Base-by-base conservation (phyloP, 1,284 basidiomycete species). In the Fomitopsis palustris region DNA sequence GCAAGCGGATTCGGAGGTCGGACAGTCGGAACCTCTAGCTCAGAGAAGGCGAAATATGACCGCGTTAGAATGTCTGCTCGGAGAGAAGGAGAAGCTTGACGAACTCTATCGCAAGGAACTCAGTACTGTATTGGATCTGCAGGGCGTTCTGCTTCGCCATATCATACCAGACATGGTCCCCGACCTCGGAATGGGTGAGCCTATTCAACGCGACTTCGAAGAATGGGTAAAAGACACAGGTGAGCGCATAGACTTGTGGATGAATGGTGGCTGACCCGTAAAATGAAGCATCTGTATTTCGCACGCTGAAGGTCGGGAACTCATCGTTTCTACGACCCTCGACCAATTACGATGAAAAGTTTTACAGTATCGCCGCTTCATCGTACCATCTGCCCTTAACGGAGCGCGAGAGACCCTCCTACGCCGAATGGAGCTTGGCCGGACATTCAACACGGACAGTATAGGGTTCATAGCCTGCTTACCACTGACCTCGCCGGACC, bases 301-400 rank as follows among this genome's bases (percentile, higher is more conserved):
- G 86, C 64, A 80, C 86, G 60, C 75, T 82, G 56, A 81, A 82
- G 73, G 88, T 88, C 70, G 65, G 81, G 71, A 25, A 29, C 31
- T n/a, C 25, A 19, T n/a, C 19, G 14, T 7, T 19, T 17, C n/a
- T 14, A 19, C 16, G 17, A 10, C 31, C 19, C 27, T 31, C 2
- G 17, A 29, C 49, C 5, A 14, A 19, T 21, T 7, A 12, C 14
- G 31, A 43, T 42, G 16, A 14, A 55, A 56, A 39, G 33, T 21
- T 45, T 27, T 66, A 9, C 65, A 90, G 88, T 81, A 85, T 61
- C 85, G 90, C 68, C 81, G 82, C 61, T 90, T 87, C 64, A 85
- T 81, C 23, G 75, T 76, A 47, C 81, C 86, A 0, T 85, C 87
- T 64, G 78, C 85, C n/a, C 67, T 88, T 64, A 82, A 87, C 73